Conservation (phyloP, 768 basidiomycete genomes). For the Chlorophyllum brunneum region DNA sequence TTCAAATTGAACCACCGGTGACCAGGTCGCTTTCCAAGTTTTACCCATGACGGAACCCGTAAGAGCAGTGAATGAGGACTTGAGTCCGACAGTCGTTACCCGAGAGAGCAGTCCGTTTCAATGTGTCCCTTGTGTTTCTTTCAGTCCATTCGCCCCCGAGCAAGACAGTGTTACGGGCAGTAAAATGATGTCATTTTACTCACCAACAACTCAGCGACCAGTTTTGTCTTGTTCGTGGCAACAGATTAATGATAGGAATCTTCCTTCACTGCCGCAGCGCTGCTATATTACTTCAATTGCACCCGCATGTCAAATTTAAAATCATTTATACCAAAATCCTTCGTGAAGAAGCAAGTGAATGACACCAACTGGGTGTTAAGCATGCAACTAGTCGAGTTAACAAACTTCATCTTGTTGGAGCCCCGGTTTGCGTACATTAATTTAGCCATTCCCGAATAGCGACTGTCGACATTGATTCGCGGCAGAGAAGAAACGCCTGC, state of each 20-base stretch:
- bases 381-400: no score
- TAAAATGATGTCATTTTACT: no score
- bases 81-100: no score
- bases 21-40: conserved; percentile 8
- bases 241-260: background rate
- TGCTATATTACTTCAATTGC: background rate
- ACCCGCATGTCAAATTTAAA: background rate
- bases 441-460: no score
- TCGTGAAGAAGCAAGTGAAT: no score
- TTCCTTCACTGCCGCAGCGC: background rate
- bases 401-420: no score
- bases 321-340: no score
- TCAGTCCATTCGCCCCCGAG: background rate
- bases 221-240: background rate
- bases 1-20: conserved; percentile 12
- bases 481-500: background rate
- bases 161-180: no score
- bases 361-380: no score
- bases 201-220: conserved; percentile 5
- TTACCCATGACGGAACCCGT: background rate
- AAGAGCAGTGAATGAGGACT: no score
- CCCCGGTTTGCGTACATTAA: no score
- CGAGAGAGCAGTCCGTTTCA: no score
- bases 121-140: background rate
- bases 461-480: conserved; percentile 7